These are phyloP conservation scores for Diaporthe longicolla DNA, from an alignment of 2,329 filamentous ascomycete genomes.

Conservation along the genomic window DNA sequence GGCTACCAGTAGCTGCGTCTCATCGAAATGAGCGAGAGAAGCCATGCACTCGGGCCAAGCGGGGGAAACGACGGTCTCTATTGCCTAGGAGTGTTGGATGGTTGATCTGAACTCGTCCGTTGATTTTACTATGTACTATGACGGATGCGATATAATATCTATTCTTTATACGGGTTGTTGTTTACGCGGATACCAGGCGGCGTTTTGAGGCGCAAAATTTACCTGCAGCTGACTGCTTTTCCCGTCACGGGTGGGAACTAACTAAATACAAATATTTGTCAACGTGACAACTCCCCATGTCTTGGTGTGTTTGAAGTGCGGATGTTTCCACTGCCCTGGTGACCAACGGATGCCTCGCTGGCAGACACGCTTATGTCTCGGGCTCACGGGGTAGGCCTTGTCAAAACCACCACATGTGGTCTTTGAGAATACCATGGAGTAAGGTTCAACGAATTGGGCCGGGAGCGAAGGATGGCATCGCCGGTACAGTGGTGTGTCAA, in stretches of 20 bases:
- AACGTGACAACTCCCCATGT: not conserved
- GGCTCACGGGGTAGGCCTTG: too few species aligned
- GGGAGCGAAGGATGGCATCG: not conserved
- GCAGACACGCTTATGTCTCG: not conserved
- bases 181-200: slow-evolving; percentile 21
- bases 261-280: slow-evolving; percentile 4
- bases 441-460: not conserved
- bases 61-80: too few species aligned
- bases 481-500: not conserved
- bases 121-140: not conserved
- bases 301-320: not conserved
- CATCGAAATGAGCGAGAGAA: not conserved
- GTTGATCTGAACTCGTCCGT: not conserved
- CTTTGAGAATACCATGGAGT: not conserved
- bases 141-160: slow-evolving; percentile 6
- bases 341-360: not conserved
- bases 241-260: not conserved
- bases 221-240: not conserved
- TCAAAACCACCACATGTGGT: not conserved
- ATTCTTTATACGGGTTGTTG: not conserved
- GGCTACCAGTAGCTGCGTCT: slow-evolving; percentile 44
- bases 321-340: not conserved
- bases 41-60: too few species aligned
- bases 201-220: slow-evolving; percentile 21
- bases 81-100: not conserved